Evolutionary conservation across 1,139 yeast genomes (phyloP).

Genomic region (Lodderomyces orthopsilosis): DNA sequence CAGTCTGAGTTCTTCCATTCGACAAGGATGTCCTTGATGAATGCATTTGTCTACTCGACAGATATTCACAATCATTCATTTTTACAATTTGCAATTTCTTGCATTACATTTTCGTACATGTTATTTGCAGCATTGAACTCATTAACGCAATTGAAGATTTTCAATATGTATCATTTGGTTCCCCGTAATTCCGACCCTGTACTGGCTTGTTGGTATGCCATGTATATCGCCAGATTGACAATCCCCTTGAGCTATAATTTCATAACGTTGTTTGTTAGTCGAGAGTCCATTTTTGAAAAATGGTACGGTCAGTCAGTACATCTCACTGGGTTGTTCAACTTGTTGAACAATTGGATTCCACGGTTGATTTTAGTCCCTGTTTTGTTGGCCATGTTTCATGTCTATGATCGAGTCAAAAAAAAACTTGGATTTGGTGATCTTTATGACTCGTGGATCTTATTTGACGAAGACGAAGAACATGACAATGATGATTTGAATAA

Average conservation of each 20-base stretch:
- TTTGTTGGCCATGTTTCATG: conserved; percentile 57
- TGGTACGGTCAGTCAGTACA: conserved; percentile 77
- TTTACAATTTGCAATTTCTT: conserved; percentile 35
- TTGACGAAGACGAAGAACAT: conserved; percentile 34
- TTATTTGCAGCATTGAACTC: conserved; percentile 62
- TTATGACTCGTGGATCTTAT: conserved; percentile 54
- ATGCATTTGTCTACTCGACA: conserved; percentile 37
- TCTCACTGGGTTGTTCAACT: conserved; percentile 69
- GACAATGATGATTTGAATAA: conserved; percentile 16
- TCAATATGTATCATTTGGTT: conserved; percentile 75
- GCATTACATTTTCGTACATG: conserved; percentile 61
- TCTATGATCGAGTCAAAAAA: conserved; percentile 63
- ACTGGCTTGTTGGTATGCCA: conserved; percentile 72
- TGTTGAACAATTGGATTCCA: conserved; percentile 73
- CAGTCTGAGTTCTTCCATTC: conserved; percentile 79
- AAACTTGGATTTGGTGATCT: conserved; percentile 48
- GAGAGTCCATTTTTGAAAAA: conserved; percentile 46
- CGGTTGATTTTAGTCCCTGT: conserved; percentile 70
- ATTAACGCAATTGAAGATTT: conserved; percentile 63
- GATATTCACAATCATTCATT: conserved; percentile 17
- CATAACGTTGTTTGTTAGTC: conserved; percentile 57
- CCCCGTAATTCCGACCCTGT: conserved; percentile 69
- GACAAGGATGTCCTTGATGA: conserved; percentile 60
- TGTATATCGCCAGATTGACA: conserved; percentile 78
- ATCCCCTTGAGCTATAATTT: conserved; percentile 82